Conservation (phyloP, 306 rosid genomes). For the Inga leiocalycina region DNA sequence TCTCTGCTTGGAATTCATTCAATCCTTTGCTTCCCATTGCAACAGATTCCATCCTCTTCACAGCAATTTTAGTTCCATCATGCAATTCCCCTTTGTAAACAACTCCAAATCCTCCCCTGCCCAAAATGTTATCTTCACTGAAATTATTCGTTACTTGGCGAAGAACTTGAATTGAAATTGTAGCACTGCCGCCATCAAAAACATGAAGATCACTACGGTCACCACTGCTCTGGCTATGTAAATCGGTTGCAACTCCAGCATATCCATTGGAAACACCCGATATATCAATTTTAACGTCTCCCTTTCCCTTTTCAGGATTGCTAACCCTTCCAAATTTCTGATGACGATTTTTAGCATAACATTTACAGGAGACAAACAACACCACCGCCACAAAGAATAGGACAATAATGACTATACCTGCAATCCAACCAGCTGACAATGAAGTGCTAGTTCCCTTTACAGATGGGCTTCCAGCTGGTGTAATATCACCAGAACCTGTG, state of each 20-base stretch:
- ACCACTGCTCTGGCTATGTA: conserved; percentile 76
- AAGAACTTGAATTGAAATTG: conserved; percentile 78
- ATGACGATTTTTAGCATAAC: conserved; percentile 51
- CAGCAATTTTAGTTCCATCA: conserved; percentile 85
- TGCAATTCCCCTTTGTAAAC: conserved; percentile 85
- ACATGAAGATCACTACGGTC: conserved; percentile 56
- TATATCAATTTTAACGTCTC: conserved; percentile 49
- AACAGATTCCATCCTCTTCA: conserved; percentile 80
- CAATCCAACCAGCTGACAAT: conserved; percentile 59
- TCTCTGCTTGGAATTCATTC: conserved; percentile 93
- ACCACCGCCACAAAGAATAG: conserved; percentile 56
- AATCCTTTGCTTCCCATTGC: conserved; percentile 69
- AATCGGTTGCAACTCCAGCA: conserved; percentile 62
- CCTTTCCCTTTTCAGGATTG: conserved; percentile 60
- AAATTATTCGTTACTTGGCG: conserved; percentile 74
- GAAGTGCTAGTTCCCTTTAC: conserved; percentile 22
- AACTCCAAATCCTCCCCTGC: conserved; percentile 90
- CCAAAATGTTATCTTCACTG: conserved; percentile 71
- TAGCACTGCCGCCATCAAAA: conserved; percentile 71
- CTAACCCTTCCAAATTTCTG: conserved; percentile 63
- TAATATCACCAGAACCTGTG: conserved; percentile 31
- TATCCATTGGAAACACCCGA: conserved; percentile 62
- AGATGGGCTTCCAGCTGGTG: conserved; percentile 37
- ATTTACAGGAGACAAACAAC: conserved; percentile 63
- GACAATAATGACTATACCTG: conserved; percentile 61